phyloP scores from a whole-genome alignment of 108 stramenopile genomes.

The Cyclotella baltica region DNA sequence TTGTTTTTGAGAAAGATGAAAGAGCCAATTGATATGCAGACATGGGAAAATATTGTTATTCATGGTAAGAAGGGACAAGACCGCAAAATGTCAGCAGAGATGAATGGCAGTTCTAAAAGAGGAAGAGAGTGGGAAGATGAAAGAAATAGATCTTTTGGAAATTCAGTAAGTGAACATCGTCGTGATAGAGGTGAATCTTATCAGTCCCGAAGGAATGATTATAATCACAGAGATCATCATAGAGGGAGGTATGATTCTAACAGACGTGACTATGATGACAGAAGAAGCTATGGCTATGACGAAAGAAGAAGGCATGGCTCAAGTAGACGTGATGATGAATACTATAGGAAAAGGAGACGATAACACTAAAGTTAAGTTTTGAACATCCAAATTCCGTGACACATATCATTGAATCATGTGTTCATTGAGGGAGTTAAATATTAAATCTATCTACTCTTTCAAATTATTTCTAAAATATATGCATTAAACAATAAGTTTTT shows the following conservation, averaged over 20 bases:
- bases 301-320: slow-evolving; percentile 18
- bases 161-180: slow-evolving; percentile 3
- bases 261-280: not conserved
- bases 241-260: slow-evolving; percentile 21
- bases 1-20: slow-evolving; percentile 64
- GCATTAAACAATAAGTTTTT: too few species aligned
- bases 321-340: not conserved
- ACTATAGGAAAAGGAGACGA: slow-evolving; percentile 18
- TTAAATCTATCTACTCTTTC: too few species aligned
- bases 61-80: slow-evolving; percentile 12
- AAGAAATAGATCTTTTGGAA: not conserved
- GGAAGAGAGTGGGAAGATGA: slow-evolving; percentile 18
- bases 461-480: too few species aligned
- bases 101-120: not conserved
- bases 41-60: slow-evolving; percentile 51
- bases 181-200: not conserved
- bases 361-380: not conserved
- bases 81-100: not conserved
- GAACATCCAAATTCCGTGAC: too few species aligned
- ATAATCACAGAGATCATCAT: slow-evolving; percentile 11
- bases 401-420: too few species aligned
- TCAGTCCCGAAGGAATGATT: slow-evolving; percentile 10
- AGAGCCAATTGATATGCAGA: slow-evolving; percentile 22
- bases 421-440: too few species aligned
- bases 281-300: slow-evolving; percentile 10